These are phyloP conservation scores for Pythium rhizo-oryzae DNA, from an alignment of 352 stramenopile species.

Conservation along the genomic window DNA sequence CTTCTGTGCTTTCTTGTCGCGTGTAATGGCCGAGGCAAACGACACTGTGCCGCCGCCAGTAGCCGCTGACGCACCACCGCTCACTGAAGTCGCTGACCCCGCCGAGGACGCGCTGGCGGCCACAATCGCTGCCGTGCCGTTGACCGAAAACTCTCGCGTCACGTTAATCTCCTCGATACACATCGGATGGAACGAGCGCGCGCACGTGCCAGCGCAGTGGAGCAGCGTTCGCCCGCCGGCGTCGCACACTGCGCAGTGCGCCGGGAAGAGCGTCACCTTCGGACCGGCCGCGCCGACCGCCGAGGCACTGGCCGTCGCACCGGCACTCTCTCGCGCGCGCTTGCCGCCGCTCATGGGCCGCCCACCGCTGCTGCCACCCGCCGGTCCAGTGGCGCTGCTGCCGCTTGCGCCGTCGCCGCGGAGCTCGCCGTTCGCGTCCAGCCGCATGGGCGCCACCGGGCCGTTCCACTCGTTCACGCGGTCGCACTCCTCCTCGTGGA, in stretches of 20 bases:
- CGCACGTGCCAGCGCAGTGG: slow-evolving; percentile 58
- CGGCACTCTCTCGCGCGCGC: slow-evolving; percentile 33
- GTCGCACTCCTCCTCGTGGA: slow-evolving; percentile 81
- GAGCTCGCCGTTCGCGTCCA: slow-evolving; percentile 7
- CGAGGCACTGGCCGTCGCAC: not conserved
- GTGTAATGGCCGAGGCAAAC: slow-evolving; percentile 25
- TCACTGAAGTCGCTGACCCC: not conserved
- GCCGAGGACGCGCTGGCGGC: slow-evolving; percentile 16
- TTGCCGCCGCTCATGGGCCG: slow-evolving; percentile 28
- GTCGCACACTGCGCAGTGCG: slow-evolving; percentile 65
- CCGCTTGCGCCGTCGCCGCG: not conserved
- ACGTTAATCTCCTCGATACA: slow-evolving; percentile 63
- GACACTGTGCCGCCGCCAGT: slow-evolving; percentile 2
- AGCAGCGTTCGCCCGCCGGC: slow-evolving; percentile 52
- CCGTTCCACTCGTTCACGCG: slow-evolving; percentile 48
- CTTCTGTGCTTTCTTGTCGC: slow-evolving; percentile 39
- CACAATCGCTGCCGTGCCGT: not conserved
- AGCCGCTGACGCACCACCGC: not conserved
- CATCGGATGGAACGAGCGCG: slow-evolving; percentile 55
- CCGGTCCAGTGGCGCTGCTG: not conserved
- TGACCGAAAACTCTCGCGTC: slow-evolving; percentile 13
- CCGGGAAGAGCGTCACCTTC: slow-evolving; percentile 51
- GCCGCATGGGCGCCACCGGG: slow-evolving; percentile 13
- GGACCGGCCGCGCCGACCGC: slow-evolving; percentile 7
- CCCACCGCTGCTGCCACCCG: slow-evolving; percentile 3